A percentile compares a stretch with the other conserved stretches of the same genome.
phyloP scores from a whole-genome alignment of 2,329 filamentous ascomycete genomes.

The Fusarium redolens region DNA sequence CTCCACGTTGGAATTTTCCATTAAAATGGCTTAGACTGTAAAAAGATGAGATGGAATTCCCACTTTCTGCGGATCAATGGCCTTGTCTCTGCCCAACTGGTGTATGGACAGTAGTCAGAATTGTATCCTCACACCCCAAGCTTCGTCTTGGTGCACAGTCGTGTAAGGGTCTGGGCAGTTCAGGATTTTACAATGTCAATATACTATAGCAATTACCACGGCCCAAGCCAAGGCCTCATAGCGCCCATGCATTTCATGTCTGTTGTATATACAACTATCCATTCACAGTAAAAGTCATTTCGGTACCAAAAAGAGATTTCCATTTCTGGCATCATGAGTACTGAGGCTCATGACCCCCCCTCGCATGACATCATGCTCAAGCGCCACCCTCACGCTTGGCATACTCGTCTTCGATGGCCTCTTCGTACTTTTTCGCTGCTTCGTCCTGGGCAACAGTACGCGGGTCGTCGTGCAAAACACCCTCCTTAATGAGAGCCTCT shows the following conservation, averaged over 20 bases:
- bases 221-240: neutral
- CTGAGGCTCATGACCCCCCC: constrained; percentile 31
- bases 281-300: constrained; percentile 13
- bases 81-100: constrained; percentile 16
- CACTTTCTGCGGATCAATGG: constrained; percentile 16
- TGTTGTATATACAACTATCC: constrained; percentile 1
- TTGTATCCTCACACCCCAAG: constrained; percentile 18
- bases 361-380: constrained; percentile 52
- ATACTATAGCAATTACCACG: constrained; percentile 16
- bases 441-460: constrained; percentile 54
- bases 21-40: constrained; percentile 13
- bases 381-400: constrained; percentile 72
- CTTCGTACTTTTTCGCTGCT: constrained; percentile 66
- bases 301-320: constrained; percentile 2
- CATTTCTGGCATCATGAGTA: constrained; percentile 19
- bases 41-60: constrained; percentile 15
- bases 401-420: constrained; percentile 73
- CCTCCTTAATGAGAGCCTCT: constrained; percentile 80
- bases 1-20: constrained; percentile 14
- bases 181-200: neutral
- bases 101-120: neutral
- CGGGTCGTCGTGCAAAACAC: constrained; percentile 79
- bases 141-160: constrained; percentile 1
- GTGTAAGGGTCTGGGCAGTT: neutral
- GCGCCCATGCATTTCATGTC: constrained; percentile 9